phyloP scores from a whole-genome alignment of 208 protist genomes.

The Wallacemonas collosoma region DNA sequence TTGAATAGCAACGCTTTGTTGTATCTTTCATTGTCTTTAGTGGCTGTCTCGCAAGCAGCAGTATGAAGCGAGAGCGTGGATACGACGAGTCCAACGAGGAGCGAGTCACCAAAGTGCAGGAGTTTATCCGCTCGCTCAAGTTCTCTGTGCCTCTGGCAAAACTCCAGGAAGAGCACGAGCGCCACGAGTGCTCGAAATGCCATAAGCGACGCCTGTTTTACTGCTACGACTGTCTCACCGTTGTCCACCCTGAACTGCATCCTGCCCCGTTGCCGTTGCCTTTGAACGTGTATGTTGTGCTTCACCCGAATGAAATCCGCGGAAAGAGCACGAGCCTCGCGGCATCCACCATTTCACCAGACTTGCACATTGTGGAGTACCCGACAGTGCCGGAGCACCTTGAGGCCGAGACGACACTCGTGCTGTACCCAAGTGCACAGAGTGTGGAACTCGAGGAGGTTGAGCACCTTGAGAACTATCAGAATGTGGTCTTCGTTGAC shows the following conservation, averaged over 20 bases:
- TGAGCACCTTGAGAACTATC: slow-evolving; percentile 67
- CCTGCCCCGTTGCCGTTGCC: slow-evolving; percentile 75
- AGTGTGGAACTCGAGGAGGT: slow-evolving; percentile 75
- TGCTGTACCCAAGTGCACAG: slow-evolving; percentile 86
- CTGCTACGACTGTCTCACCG: slow-evolving; percentile 90
- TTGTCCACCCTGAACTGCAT: slow-evolving; percentile 83
- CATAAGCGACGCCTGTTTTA: slow-evolving; percentile 80
- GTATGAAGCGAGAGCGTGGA: slow-evolving; percentile 73
- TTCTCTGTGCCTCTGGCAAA: slow-evolving; percentile 72
- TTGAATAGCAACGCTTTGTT: background rate
- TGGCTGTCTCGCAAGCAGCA: no score
- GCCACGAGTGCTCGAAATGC: slow-evolving; percentile 73
- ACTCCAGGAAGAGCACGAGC: slow-evolving; percentile 62
- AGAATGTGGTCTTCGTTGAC: slow-evolving; percentile 94
- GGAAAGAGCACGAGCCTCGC: slow-evolving; percentile 94
- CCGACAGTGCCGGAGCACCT: slow-evolving; percentile 65
- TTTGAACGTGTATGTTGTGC: slow-evolving; percentile 84
- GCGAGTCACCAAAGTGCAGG: slow-evolving; percentile 48
- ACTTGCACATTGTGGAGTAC: slow-evolving; percentile 82
- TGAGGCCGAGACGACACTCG: slow-evolving; percentile 65
- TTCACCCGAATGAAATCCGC: slow-evolving; percentile 88
- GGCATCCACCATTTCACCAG: slow-evolving; percentile 87
- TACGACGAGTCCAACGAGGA: slow-evolving; percentile 71
- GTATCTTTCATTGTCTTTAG: no score
- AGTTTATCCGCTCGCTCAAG: slow-evolving; percentile 69